Evolutionary conservation across 2,329 filamentous ascomycete species (phyloP).

Genomic region (Cordyceps pruinosa): DNA sequence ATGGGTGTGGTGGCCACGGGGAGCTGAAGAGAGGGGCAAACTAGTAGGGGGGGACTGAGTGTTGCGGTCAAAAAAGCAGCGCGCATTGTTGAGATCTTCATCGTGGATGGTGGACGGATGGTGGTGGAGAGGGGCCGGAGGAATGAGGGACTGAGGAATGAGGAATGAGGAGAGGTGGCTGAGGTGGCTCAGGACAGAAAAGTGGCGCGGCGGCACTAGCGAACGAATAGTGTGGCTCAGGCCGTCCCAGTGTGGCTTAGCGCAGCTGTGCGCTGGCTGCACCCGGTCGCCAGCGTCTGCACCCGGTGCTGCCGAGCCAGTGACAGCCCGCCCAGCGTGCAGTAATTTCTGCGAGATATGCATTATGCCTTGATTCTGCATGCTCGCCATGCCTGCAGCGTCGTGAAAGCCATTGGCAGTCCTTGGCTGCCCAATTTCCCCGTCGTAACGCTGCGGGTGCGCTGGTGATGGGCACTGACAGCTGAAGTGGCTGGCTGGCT

Average conservation of each 20-base stretch:
- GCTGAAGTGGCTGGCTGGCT: not conserved
- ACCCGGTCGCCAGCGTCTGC: too few species aligned
- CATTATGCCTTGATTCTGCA: too few species aligned
- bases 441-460: not conserved
- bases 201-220: not conserved
- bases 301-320: too few species aligned
- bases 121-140: not conserved
- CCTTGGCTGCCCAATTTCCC: not conserved
- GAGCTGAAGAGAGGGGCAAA: not conserved
- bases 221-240: not conserved
- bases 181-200: not conserved
- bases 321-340: too few species aligned
- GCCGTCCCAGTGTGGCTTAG: not conserved
- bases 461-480: not conserved
- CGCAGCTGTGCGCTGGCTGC: not conserved
- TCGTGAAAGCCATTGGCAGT: not conserved
- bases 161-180: too few species aligned
- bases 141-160: too few species aligned
- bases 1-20: not conserved
- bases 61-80: not conserved
- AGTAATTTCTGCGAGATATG: too few species aligned
- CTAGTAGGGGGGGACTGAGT: not conserved
- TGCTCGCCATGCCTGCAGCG: not conserved
- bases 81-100: constrained; percentile 12
- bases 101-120: not conserved